Evolutionary conservation across 768 basidiomycete genomes (phyloP).

Genomic region (Sarcomyxa edulis): DNA sequence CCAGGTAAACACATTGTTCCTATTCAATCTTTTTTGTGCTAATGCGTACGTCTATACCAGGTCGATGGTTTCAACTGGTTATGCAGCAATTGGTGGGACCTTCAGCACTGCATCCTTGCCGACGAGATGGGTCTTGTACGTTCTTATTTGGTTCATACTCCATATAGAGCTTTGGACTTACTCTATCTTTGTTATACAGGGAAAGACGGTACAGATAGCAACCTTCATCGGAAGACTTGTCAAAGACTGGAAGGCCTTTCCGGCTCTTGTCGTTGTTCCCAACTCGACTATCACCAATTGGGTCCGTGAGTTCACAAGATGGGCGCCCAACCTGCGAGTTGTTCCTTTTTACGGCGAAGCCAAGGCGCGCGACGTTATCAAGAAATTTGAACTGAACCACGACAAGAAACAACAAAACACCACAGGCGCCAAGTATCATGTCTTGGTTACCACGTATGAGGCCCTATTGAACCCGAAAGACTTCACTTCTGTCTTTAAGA

Average conservation of each 20-base stretch:
- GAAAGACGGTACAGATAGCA: conserved; percentile 90
- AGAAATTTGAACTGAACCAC: conserved; percentile 77
- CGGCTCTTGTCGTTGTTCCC: conserved; percentile 88
- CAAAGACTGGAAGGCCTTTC: conserved; percentile 54
- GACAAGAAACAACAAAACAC: conserved; percentile 28
- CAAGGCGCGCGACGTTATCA: conserved; percentile 74
- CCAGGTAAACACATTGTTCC: conserved; percentile 44
- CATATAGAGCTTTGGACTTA: background rate
- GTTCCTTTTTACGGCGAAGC: conserved; percentile 86
- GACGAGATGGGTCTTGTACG: conserved; percentile 95
- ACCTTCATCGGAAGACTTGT: conserved; percentile 72
- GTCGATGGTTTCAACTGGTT: conserved; percentile 83
- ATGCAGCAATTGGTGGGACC: conserved; percentile 83
- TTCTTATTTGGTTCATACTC: conserved; percentile 7
- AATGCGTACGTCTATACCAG: conserved; percentile 24
- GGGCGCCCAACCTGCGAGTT: conserved; percentile 70
- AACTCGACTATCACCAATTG: conserved; percentile 96
- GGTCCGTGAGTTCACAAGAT: conserved; percentile 90
- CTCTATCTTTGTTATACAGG: conserved; percentile 33
- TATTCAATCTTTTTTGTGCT: background rate
- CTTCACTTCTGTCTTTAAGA: conserved; percentile 71
- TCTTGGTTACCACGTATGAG: conserved; percentile 92
- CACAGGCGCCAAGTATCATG: conserved; percentile 71
- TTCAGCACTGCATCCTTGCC: conserved; percentile 83
- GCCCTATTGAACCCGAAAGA: conserved; percentile 66